Evolutionary conservation across 116 monocot species (phyloP).

Genomic region (Phalaenopsis hybrid): DNA sequence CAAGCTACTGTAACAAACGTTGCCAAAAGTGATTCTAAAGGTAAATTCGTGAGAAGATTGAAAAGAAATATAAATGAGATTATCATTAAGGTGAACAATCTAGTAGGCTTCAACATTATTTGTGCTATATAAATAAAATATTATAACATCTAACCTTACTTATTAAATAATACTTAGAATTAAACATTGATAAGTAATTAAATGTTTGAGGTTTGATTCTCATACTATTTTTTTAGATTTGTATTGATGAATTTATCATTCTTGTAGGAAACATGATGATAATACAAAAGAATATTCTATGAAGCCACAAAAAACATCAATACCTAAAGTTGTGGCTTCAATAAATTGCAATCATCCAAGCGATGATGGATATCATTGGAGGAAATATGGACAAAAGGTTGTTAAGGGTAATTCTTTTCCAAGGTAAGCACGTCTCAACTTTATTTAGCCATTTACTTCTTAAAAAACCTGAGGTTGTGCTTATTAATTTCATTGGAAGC

Average conservation of each 20-base stretch:
- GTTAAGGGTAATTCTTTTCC: constrained; percentile 77
- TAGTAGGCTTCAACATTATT: too few relatives aligned
- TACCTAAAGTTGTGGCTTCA: constrained; percentile 10
- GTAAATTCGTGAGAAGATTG: too few relatives aligned
- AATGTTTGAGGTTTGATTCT: neutral
- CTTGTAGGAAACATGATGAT: constrained; percentile 8
- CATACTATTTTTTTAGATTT: neutral
- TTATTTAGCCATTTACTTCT: too few relatives aligned
- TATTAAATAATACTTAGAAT: neutral
- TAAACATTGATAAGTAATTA: neutral
- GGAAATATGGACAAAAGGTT: constrained; percentile 72
- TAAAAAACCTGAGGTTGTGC: too few relatives aligned
- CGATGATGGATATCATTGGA: constrained; percentile 66
- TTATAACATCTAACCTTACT: neutral
- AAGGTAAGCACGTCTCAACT: constrained; percentile 23
- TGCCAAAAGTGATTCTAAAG: too few relatives aligned
- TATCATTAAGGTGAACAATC: too few relatives aligned
- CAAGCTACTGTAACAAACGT: too few relatives aligned
- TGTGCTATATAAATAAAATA: neutral
- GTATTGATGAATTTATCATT: neutral
- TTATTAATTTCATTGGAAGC: too few relatives aligned
- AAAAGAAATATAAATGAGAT: too few relatives aligned
- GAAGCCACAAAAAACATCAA: neutral
- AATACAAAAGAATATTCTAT: neutral
- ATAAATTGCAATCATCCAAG: constrained; percentile 14